Evolutionary conservation across 2,329 filamentous ascomycete genomes (phyloP).

Genomic region (Cladosporium halotolerans): DNA sequence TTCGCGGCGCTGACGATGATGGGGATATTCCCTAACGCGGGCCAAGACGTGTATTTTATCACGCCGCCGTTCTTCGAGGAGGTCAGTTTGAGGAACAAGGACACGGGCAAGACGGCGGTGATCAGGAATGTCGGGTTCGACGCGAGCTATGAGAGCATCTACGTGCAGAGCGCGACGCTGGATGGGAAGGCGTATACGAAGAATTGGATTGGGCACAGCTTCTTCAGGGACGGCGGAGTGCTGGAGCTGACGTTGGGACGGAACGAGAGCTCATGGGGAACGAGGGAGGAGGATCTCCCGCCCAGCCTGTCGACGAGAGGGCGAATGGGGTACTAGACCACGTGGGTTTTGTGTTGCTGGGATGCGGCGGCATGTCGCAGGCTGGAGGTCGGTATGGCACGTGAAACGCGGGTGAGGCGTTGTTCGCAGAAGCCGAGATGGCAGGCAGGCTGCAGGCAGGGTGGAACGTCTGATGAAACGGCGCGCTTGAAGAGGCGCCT

Average conservation of each 20-base stretch:
- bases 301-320: constrained; percentile 30
- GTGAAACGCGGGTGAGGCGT: too few relatives aligned
- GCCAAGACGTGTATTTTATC: constrained; percentile 44
- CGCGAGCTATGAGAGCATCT: constrained; percentile 35
- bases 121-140: constrained; percentile 40
- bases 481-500: too few relatives aligned
- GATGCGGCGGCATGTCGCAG: too few relatives aligned
- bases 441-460: too few relatives aligned
- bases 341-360: too few relatives aligned
- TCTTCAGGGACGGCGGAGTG: constrained; percentile 39
- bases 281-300: constrained; percentile 35
- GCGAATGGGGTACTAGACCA: too few relatives aligned
- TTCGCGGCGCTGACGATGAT: constrained; percentile 41
- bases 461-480: too few relatives aligned
- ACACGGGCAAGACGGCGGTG: constrained; percentile 37
- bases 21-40: constrained; percentile 42
- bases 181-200: constrained; percentile 37
- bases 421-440: too few relatives aligned
- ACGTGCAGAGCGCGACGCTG: constrained; percentile 39
- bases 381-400: too few relatives aligned
- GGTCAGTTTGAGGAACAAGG: constrained; percentile 34
- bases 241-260: constrained; percentile 38
- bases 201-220: constrained; percentile 42
- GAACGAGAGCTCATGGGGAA: constrained; percentile 41
- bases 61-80: constrained; percentile 41